Conservation (phyloP, 2,329 filamentous ascomycete genomes). For the Purpureocillium lavendulum region DNA sequence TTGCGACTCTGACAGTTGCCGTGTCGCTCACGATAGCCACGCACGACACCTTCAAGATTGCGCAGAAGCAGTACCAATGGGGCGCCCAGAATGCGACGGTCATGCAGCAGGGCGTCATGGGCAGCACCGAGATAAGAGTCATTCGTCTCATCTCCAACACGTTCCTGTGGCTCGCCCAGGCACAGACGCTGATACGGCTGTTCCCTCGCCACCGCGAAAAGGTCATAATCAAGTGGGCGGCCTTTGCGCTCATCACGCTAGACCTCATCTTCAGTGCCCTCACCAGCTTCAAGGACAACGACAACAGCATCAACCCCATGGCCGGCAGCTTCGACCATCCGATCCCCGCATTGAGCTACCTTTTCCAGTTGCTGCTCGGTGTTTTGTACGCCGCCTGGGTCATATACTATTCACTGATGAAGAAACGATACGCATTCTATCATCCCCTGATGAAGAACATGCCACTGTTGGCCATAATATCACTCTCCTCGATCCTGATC, state of each 20-base stretch:
- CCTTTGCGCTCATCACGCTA: conserved; percentile 84
- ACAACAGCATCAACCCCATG: conserved; percentile 45
- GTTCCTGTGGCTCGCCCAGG: conserved; percentile 94
- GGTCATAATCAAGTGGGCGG: conserved; percentile 97
- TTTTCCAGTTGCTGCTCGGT: conserved; percentile 81
- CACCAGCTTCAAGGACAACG: conserved; percentile 66
- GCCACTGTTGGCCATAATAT: conserved; percentile 68
- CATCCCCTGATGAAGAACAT: conserved; percentile 89
- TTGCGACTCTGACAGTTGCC: conserved; percentile 63
- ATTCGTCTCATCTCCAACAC: conserved; percentile 92
- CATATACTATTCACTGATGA: conserved; percentile 86
- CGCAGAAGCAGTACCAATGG: conserved; percentile 68
- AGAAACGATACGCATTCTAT: conserved; percentile 84
- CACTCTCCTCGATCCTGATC: conserved; percentile 72
- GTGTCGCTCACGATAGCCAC: conserved; percentile 92
- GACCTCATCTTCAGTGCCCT: conserved; percentile 87
- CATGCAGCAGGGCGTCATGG: conserved; percentile 72
- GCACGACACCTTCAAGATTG: conserved; percentile 80
- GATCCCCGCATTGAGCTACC: conserved; percentile 81
- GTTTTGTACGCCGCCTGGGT: conserved; percentile 90
- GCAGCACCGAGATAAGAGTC: conserved; percentile 77
- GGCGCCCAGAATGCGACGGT: conserved; percentile 73
- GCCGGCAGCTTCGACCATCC: conserved; percentile 79
- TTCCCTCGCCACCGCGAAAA: conserved; percentile 97
- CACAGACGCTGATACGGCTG: conserved; percentile 89